phyloP scores from a whole-genome alignment of 345 rosid genomes.

The Orychophragmus violaceus region DNA sequence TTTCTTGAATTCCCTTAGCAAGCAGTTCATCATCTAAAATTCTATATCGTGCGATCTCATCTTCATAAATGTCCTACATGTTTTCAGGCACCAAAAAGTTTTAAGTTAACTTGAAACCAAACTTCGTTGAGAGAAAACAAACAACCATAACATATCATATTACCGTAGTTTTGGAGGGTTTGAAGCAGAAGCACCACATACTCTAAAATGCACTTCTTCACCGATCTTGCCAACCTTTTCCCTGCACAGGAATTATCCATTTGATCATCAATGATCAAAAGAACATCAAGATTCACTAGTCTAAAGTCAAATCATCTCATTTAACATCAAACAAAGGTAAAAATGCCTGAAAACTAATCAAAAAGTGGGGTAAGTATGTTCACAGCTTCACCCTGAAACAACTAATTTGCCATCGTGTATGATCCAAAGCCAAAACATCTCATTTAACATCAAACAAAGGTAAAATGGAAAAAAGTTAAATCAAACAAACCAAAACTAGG shows the following conservation, averaged over 20 bases:
- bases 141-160: neutral
- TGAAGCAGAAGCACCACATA: neutral
- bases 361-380: too few species aligned
- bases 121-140: neutral
- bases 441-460: neutral
- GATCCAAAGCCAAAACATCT: neutral
- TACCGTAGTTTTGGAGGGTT: neutral
- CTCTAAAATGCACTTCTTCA: neutral
- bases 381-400: too few species aligned
- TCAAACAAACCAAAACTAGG: neutral
- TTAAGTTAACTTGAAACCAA: neutral
- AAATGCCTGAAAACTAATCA: neutral
- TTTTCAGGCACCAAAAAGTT: neutral
- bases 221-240: neutral
- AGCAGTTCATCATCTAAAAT: neutral
- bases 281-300: neutral
- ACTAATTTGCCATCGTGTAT: too few species aligned
- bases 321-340: slow-evolving; percentile 1
- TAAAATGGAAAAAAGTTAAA: neutral
- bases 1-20: neutral
- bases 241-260: neutral
- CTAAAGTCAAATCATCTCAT: neutral
- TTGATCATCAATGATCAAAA: neutral
- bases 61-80: slow-evolving; percentile 2
- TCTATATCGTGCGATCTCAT: neutral